Evolutionary conservation across 169 alveolate genomes (phyloP).

Genomic region (Cryptosporidium andersoni): DNA sequence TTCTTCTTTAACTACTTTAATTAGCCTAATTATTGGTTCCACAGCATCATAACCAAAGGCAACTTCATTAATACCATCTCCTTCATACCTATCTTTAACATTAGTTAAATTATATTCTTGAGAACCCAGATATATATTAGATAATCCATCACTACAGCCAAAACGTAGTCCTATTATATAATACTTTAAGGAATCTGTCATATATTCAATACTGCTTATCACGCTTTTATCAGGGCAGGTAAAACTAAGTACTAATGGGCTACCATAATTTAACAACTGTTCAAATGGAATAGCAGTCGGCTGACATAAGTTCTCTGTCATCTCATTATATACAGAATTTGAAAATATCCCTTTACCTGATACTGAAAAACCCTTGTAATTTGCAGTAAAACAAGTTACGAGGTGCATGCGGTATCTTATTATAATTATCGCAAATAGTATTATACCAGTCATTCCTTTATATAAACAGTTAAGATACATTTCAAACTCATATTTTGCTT

Average conservation of each 20-base stretch:
- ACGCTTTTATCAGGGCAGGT: constrained; percentile 27
- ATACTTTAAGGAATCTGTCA: constrained; percentile 31
- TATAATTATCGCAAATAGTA: too few relatives aligned
- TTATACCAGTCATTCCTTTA: too few relatives aligned
- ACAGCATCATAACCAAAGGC: constrained; percentile 62
- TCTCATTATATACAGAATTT: constrained; percentile 6
- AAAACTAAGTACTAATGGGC: constrained; percentile 2
- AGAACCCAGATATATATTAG: constrained; percentile 36
- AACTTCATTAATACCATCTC: constrained; percentile 53
- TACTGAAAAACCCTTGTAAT: constrained; percentile 12
- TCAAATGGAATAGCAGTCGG: constrained; percentile 42
- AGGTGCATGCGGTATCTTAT: not conserved
- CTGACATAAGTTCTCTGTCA: not conserved
- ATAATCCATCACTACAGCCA: constrained; percentile 17
- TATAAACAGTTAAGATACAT: too few relatives aligned
- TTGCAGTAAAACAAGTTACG: not conserved
- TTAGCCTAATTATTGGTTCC: constrained; percentile 17
- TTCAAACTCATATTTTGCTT: too few relatives aligned
- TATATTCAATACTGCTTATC: constrained; percentile 25
- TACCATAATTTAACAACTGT: constrained; percentile 27
- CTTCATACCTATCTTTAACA: constrained; percentile 7
- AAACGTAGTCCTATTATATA: constrained; percentile 51
- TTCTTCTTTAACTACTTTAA: constrained; percentile 58
- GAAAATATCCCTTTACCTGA: constrained; percentile 30
- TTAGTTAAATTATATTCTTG: constrained; percentile 1